Evolutionary conservation across 2,329 filamentous ascomycete genomes (phyloP).

Genomic region (Aspergillus piperis): DNA sequence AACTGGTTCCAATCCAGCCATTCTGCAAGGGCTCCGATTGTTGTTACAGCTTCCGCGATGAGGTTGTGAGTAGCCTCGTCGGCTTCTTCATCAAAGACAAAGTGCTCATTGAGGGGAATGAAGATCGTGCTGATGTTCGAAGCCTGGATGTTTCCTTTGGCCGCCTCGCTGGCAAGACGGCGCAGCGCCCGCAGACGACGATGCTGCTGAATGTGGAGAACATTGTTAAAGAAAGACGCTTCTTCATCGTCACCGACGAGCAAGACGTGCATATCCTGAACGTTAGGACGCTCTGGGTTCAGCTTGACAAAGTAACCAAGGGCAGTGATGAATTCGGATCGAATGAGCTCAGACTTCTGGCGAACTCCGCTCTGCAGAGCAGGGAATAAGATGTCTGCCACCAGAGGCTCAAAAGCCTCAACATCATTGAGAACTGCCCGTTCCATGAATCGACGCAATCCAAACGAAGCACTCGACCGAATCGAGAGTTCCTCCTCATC

Average conservation of each 20-base stretch:
- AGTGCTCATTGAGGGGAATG: conserved; percentile 89
- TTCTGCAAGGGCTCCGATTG: conserved; percentile 72
- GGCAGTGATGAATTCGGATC: conserved; percentile 77
- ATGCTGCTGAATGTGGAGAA: conserved; percentile 85
- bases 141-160: conserved; percentile 65
- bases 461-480: conserved; percentile 77
- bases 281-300: conserved; percentile 68
- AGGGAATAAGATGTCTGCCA: conserved; percentile 69
- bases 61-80: conserved; percentile 79
- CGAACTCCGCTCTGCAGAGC: conserved; percentile 74
- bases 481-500: conserved; percentile 88
- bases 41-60: conserved; percentile 79
- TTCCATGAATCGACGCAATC: conserved; percentile 75
- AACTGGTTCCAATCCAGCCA: conserved; percentile 91
- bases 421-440: conserved; percentile 52
- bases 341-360: conserved; percentile 78
- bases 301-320: conserved; percentile 75
- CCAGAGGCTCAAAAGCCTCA: conserved; percentile 57
- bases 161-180: conserved; percentile 69
- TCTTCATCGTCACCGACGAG: conserved; percentile 73
- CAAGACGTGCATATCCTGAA: conserved; percentile 73
- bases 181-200: conserved; percentile 82
- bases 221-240: conserved; percentile 86
- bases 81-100: conserved; percentile 79
- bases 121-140: conserved; percentile 84